phyloP scores from a whole-genome alignment of 179 eudicot genomes.

The Beta lomatogona region DNA sequence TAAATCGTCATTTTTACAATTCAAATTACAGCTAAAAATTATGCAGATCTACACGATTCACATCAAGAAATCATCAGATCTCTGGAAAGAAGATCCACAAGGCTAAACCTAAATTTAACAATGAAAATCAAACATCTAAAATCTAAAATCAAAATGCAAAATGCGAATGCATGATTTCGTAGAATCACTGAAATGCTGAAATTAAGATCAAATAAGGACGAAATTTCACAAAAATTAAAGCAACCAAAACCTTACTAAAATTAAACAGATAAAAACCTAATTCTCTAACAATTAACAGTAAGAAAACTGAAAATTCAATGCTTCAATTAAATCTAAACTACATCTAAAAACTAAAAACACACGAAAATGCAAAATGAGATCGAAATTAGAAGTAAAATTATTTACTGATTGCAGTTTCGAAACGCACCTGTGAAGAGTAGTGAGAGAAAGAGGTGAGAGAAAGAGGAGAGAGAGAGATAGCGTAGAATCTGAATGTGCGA shows the following conservation, averaged over 20 bases:
- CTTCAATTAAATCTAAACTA: background rate
- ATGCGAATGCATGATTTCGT: conserved; percentile 12
- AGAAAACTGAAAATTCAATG: conserved; percentile 5
- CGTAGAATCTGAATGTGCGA: conserved; percentile 23
- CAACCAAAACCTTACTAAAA: background rate
- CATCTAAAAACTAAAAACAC: background rate
- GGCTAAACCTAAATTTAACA: background rate
- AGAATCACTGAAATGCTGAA: background rate
- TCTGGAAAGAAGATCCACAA: background rate
- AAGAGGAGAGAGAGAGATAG: conserved; percentile 25
- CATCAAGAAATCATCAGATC: conserved; percentile 11
- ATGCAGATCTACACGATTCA: conserved; percentile 18
- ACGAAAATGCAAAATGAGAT: background rate
- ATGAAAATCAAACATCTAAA: background rate
- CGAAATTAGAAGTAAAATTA: background rate
- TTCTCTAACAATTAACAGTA: background rate
- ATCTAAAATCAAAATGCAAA: conserved; percentile 21
- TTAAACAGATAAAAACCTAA: background rate
- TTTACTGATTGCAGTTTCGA: background rate
- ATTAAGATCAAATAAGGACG: background rate
- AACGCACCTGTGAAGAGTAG: conserved; percentile 27
- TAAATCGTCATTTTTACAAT: background rate
- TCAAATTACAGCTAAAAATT: background rate
- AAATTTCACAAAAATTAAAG: background rate
- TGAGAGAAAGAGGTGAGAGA: too few relatives aligned